Evolutionary conservation across 345 rosid species (phyloP).

Genomic region (Salix koriyanagi): DNA sequence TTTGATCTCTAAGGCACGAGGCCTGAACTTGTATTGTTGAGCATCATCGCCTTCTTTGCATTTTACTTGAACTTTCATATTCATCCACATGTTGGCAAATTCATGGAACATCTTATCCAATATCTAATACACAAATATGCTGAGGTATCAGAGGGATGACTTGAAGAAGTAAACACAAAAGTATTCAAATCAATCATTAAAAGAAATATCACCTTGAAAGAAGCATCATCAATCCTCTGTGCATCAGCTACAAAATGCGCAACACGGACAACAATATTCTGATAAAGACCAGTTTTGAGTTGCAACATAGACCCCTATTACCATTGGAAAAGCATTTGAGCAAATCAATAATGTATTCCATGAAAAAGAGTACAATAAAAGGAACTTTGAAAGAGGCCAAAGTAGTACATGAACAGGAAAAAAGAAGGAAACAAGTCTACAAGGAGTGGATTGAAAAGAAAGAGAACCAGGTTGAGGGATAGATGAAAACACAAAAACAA

Average conservation of each 20-base stretch:
- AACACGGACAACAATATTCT: constrained; percentile 57
- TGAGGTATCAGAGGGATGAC: constrained; percentile 19
- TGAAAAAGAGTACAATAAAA: background rate
- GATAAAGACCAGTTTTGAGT: constrained; percentile 49
- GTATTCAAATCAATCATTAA: constrained; percentile 10
- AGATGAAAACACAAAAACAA: no score
- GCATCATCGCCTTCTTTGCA: constrained; percentile 52
- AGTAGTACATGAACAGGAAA: background rate
- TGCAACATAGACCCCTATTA: constrained; percentile 51
- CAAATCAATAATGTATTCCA: background rate
- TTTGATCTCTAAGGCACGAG: constrained; percentile 70
- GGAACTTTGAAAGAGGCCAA: background rate
- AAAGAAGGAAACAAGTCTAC: background rate
- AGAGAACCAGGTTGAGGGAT: no score
- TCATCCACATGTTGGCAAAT: constrained; percentile 68
- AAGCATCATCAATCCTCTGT: constrained; percentile 49
- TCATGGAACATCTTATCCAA: constrained; percentile 58
- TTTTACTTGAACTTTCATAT: constrained; percentile 61
- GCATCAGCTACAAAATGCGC: constrained; percentile 55
- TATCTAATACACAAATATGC: constrained; percentile 41
- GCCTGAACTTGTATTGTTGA: constrained; percentile 65
- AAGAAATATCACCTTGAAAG: constrained; percentile 56
- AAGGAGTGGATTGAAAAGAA: background rate
- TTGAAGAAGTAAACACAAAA: background rate
- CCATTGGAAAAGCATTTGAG: constrained; percentile 15